Evolutionary conservation across 345 rosid species (phyloP), one percentile per base, ranked within the genome.

Genomic region (Diplotaxis tenuifolia): DNA sequence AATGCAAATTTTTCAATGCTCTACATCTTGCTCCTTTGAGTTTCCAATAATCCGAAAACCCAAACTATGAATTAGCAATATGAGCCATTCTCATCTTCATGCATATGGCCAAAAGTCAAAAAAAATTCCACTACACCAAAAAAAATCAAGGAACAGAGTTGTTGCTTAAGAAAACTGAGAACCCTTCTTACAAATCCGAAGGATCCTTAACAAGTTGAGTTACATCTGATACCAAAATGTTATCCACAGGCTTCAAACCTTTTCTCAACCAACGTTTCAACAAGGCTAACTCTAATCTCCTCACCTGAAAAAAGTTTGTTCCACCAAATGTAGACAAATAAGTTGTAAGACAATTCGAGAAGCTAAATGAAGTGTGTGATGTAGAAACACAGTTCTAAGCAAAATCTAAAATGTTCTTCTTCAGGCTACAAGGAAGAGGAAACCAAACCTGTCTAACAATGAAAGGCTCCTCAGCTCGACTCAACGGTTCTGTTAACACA

Each of bases 401-500:
- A 42, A 15, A n/a, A 65, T 22, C 61, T 42, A 27, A 59, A 28
- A 36, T 49, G 20, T 16, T 12, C 31, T 3, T 5, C n/a, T 55
- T 23, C 16, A 55, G 18, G 31, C 60, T 10, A 34, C 15, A 32
- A 63, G 27, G 9, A 60, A 45, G 21, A 20, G 45, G 65, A 25
- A 49, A 70, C 47, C 88, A 18, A 63, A 95, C 97, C 99, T 89
- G 99, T 79, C 89, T 84, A 79, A 92, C 99, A 60, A 96, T 86
- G 82, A 86, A 90, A 57, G 97, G 98, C 80, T 96, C 99, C 81
- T 88, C 88, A 29, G 82, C 75, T 62, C 84, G 84, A 82, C 90
- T 89, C 57, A 96, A 66, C 6, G 99, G 99, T 75, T 84, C 88
- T 6, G 92, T 88, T 58, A 95, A 78, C 38, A 92, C 72, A 3